Evolutionary conservation across 768 basidiomycete species (phyloP), one percentile per base, ranked within the genome.

Genomic region (Hydnomerulius pinastri): DNA sequence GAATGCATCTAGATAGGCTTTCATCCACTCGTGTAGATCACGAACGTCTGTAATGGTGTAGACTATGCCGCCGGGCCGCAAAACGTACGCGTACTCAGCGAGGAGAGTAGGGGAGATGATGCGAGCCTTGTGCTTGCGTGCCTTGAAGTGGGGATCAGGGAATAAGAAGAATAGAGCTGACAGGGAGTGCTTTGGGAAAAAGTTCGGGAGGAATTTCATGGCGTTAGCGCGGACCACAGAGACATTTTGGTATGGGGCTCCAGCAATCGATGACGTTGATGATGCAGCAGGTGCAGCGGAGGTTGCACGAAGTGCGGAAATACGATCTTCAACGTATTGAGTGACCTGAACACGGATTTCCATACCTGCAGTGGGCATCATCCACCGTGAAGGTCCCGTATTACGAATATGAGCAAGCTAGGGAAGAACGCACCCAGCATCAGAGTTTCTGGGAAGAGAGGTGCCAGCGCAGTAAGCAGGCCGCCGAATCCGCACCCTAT

Each of bases 401-500:
- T 43, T 24, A 8, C 21, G 5, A 4, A 33, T 25, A 46, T 7
- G 20, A 44, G 28, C 48, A 30, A 29, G 50, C n/a, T 21, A 13
- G 37, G 13, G 38, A 38, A n/a, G 43, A 33, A 73, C 77, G 66
- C 64, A 95, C 96, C 97, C 24, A 99, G 83, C 82, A 99, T 96
- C 45, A 97, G 77, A 0, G 83, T 90, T 56, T 96, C 86, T 6
- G 97, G 97, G 63, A 89, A 97, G 30, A 92, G 73, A 6, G 94
- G 93, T 0, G 94, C 92, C 13, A 99, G 82, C 4, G 89, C 72
- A 57, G 95, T 88, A 52, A 96, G 75, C 33, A 99, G 81, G 13
- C 97, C 97, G 12, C 97, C 97, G 62, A 98, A 99, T 36, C 97
- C 97, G 67, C 97, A 99, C 0, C 97, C 97, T 29, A 99, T 84